Base-by-base conservation (phyloP, 306 rosid species). In the Pyrus betulifolia region DNA sequence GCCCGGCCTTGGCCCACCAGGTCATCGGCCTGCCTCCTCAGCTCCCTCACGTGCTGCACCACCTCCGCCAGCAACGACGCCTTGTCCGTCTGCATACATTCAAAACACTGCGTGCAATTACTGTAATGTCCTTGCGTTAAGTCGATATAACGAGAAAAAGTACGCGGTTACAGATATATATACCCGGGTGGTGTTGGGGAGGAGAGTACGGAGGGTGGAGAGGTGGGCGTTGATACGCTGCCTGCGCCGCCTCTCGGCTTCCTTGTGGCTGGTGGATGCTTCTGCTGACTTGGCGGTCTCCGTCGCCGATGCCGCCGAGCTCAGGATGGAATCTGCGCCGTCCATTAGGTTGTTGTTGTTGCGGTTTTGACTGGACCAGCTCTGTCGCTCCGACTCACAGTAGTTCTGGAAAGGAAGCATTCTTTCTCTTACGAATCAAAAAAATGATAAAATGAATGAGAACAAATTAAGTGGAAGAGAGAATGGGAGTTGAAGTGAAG, bases 231-330 rank as follows among this genome's bases (percentile, higher is more conserved):
- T 94, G 93, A 91, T 94, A 77, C 98, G 80, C 77, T 94, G 95
- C 78, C 98, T 77, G 85, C 98, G 97, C 72, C 93, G 86, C 82
- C 96, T 91, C 85, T 94, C 98, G 1, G 96, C 94, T 76, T 94
- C 98, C 86, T 91, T 90, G 79, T 91, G 98, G 76, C 93, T 94
- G 82, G 77, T 85, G 74, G 96, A 87, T 17, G 93, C 89, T 71
- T 84, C 92, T 17, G 78, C 73, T 25, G 93, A 90, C 69, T 82
- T 92, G 11, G 81, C 77, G 10, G 70, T 81, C 28, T 88, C 91
- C 6, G 71, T 4, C 30, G 65, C 82, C 1, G 87, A 76, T 3
- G 71, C 82, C 23, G 81, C 78, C 6, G 87, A 72, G 79, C 79
- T 80, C 30, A 78, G 42, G 65, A 68, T 18, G 17, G 89, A 81